Evolutionary conservation across 192 early-diverging fungal genomes (phyloP).

Genomic region (Umbelopsis vinacea): DNA sequence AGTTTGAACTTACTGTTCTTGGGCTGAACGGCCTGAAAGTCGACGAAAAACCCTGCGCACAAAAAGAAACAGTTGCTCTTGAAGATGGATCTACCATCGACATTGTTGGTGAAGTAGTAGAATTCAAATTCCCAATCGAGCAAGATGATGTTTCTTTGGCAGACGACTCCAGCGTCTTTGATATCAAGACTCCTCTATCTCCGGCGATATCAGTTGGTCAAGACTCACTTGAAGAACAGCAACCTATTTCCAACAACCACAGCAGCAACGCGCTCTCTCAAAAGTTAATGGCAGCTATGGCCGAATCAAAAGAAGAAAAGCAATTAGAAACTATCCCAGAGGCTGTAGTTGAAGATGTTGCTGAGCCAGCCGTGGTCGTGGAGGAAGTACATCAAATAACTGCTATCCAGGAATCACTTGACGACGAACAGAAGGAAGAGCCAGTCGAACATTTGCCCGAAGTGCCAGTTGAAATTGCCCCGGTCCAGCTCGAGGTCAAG

Average conservation of each 20-base stretch:
- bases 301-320: background rate
- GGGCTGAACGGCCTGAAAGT: slow-evolving; percentile 54
- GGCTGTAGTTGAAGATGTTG: background rate
- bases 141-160: slow-evolving; percentile 12
- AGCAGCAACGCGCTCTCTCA: slow-evolving; percentile 7
- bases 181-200: slow-evolving; percentile 2
- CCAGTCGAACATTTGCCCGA: too few relatives aligned
- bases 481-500: background rate
- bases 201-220: slow-evolving; percentile 21
- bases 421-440: background rate
- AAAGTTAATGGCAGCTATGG: background rate
- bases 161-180: slow-evolving; percentile 1
- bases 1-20: slow-evolving; percentile 50
- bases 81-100: slow-evolving; percentile 46
- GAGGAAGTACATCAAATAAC: too few relatives aligned
- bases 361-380: background rate
- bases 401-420: background rate
- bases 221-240: background rate
- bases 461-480: background rate
- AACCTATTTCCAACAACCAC: slow-evolving; percentile 8
- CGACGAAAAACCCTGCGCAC: slow-evolving; percentile 43
- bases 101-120: slow-evolving; percentile 51
- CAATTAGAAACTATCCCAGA: slow-evolving; percentile 4
- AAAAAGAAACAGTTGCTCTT: slow-evolving; percentile 42
- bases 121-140: slow-evolving; percentile 39